A percentile compares a stretch with the other conserved stretches of the same genome.
Conservation (phyloP, 352 stramenopile species). For the Globisporangium megalacanthum region DNA sequence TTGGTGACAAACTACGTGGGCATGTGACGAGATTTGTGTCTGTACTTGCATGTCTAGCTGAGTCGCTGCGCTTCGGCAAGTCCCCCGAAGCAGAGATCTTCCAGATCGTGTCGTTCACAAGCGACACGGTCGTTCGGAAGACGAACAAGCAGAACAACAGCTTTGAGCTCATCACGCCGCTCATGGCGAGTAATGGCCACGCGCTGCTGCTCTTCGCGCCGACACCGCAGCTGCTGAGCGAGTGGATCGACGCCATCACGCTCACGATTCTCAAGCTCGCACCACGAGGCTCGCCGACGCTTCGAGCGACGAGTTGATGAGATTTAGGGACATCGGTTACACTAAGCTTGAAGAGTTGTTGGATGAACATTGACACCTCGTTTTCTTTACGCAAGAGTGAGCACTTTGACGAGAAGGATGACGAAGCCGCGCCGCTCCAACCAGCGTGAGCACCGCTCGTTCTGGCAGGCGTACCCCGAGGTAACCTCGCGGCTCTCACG, state of each 20-base stretch:
- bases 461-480: slow-evolving; percentile 71
- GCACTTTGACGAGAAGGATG: background rate
- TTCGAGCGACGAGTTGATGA: background rate
- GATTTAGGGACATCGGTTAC: too few species aligned
- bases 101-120: slow-evolving; percentile 66
- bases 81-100: slow-evolving; percentile 56
- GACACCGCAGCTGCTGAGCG: slow-evolving; percentile 33
- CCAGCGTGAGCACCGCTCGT: slow-evolving; percentile 25
- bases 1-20: slow-evolving; percentile 1
- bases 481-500: slow-evolving; percentile 10
- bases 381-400: background rate
- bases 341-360: background rate
- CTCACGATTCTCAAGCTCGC: slow-evolving; percentile 30
- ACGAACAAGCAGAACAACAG: slow-evolving; percentile 72
- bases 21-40: background rate
- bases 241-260: slow-evolving; percentile 61
- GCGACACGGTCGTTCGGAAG: slow-evolving; percentile 58
- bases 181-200: slow-evolving; percentile 60
- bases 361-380: background rate
- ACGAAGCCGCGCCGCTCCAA: slow-evolving; percentile 14
- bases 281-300: slow-evolving; percentile 2
- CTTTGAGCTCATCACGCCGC: slow-evolving; percentile 69
- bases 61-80: slow-evolving; percentile 71
- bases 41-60: slow-evolving; percentile 20
- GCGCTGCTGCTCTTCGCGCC: slow-evolving; percentile 63